Percentiles rank a stretch among this genome's conserved stretches.
Conservation (phyloP, 805 yeast species). For the Saccharomycopsis fermentans region DNA sequence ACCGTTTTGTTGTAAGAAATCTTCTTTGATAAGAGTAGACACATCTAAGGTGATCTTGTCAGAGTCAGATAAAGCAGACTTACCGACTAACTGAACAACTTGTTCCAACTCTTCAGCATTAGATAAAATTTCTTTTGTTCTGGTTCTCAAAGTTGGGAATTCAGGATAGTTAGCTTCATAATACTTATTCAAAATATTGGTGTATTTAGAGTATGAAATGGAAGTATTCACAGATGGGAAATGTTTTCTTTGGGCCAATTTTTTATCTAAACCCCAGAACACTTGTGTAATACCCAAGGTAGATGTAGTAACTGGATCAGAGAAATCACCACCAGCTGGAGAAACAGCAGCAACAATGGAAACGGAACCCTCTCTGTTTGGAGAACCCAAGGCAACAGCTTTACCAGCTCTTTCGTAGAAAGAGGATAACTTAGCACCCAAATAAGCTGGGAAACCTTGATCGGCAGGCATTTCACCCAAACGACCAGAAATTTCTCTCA, state of each 20-base stretch:
- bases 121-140: constrained; percentile 86
- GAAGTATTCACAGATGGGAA: constrained; percentile 98
- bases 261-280: constrained; percentile 99
- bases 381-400: constrained; percentile 90
- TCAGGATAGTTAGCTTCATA: constrained; percentile 84
- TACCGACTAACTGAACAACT: constrained; percentile 98
- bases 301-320: constrained; percentile 98
- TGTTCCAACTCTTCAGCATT: constrained; percentile 98
- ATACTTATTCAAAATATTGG: constrained; percentile 73
- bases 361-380: constrained; percentile 93
- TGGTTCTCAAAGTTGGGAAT: constrained; percentile 82
- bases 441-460: constrained; percentile 99
- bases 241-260: constrained; percentile 98
- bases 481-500: constrained; percentile 99
- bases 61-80: constrained; percentile 91
- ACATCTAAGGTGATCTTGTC: constrained; percentile 96
- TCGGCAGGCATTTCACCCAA: constrained; percentile 99
- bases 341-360: constrained; percentile 99
- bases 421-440: constrained; percentile 97
- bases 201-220: constrained; percentile 94
- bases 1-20: constrained; percentile 98
- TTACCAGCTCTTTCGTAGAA: constrained; percentile 99
- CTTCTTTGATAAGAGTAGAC: constrained; percentile 85
- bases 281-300: constrained; percentile 99
- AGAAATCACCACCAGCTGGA: constrained; percentile 99